Base-by-base conservation (phyloP, 768 basidiomycete species). In the Phaffia tasmanica region DNA sequence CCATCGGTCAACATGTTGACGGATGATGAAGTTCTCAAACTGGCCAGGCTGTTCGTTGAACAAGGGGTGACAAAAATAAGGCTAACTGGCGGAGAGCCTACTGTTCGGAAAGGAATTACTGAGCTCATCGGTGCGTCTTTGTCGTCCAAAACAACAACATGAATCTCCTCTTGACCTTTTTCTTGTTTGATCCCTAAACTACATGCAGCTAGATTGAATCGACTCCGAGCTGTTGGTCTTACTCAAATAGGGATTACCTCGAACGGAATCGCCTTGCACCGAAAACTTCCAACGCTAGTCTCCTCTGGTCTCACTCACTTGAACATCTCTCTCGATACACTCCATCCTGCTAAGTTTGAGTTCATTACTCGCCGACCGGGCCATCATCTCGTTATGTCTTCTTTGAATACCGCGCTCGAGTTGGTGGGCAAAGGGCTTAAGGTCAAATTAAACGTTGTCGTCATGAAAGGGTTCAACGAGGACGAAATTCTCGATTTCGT, bases 1-100 rank as follows among this genome's bases (percentile, higher is more conserved):
- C 89, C 88, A 2, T 78, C 78, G 46, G 79, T 79, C 14, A 81
- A 86, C 67, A 80, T 89, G 65, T 80, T 93, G 49, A 84, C 86
- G 0, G 84, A 89, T 69, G 81, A 84, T 60, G 89, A 93, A 74
- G 77, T 92, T 32, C 74, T 87, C 51, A 83, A 86, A 57, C 80
- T 90, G 1, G 86, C 87, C 5, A 76, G 80, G 21, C 77, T 93
- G 21, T 94, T 93, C 70, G 88, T 93, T 0, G 80, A 79, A 71
- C 83, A 83, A 72, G 91, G 91, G 5, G 85, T 94, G 42, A 86
- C 81, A 32, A 94, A 94, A 76, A 90, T 94, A 69, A 79, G 90
- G 8, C 76, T 94, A 54, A 93, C 90, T 0, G 90, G 89, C 1
- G 89, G 92, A 32, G 90, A 92, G 72, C 90, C 90, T 1, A 90